Evolutionary conservation across 495 filamentous ascomycete genomes (phyloP), one percentile per base, ranked within the genome.

Genomic region (Talaromyces liani): DNA sequence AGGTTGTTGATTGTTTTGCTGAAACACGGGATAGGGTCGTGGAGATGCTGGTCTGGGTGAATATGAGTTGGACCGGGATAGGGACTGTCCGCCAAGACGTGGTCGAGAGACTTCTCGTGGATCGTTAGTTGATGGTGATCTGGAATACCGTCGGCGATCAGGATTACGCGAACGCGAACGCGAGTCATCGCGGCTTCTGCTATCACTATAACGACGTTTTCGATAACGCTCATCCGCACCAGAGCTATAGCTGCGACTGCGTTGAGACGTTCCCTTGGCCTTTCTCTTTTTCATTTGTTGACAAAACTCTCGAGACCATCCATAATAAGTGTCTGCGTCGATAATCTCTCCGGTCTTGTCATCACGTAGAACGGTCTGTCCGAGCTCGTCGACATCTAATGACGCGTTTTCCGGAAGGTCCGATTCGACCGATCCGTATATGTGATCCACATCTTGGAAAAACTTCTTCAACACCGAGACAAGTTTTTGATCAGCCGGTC

Each of bases 261-360:
- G 71, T 58, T 20, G 64, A 63, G 39, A 68, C 58, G n/a, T 58
- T 58, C 59, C 24, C 22, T 31, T 70, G 9, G 70, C 76, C 57
- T 79, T 78, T 62, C 84, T 78, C 60, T 82, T 82, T 70, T 87
- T 90, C 89, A 93, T 95, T 65, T 87, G 87, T 66, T 90, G 81
- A 74, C 91, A 95, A 66, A 95, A 96, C 7, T 77, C 73, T 53
- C 81, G 84, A 14, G 89, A 92, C 92, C 92, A 96, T 41, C 91
- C 92, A 69, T 94, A 94, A 69, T 96, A 95, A 7, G 85, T 87
- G 34, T 93, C 86, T 7, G 86, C 85, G n/a, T 74, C 68, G 9
- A 78, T 60, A 20, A 87, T 72, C 12, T 90, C 85, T 0, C 85
- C 87, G 1, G 81, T 84, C 9, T 81, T 79, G 64, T 84, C 82